A percentile compares a stretch with the other conserved stretches of the same genome.
Conservation (phyloP, 2,329 filamentous ascomycete genomes). For the Dothidotthia symphoricarpi region DNA sequence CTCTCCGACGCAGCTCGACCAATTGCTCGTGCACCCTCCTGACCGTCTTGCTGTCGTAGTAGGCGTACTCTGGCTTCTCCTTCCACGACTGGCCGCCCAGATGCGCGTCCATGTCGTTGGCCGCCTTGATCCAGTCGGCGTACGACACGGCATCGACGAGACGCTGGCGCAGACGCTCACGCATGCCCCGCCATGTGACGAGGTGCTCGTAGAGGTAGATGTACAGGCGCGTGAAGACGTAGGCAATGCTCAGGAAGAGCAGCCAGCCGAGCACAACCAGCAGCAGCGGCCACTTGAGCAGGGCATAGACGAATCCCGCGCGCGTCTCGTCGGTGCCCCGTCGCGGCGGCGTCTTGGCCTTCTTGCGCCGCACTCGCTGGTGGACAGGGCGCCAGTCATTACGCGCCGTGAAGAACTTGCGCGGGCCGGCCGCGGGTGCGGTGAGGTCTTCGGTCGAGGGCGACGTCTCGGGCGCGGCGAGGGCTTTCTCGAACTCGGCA, state of each 20-base stretch:
- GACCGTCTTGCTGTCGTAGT: conserved; percentile 88
- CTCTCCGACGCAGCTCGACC: conserved; percentile 56
- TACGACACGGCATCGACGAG: conserved; percentile 74
- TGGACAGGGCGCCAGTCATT: conserved; percentile 95
- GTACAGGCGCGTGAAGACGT: conserved; percentile 80
- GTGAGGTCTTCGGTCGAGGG: conserved; percentile 60
- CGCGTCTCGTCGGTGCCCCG: conserved; percentile 80
- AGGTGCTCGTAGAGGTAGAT: conserved; percentile 91
- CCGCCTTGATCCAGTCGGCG: conserved; percentile 76
- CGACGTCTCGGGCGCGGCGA: conserved; percentile 75
- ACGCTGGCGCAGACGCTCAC: conserved; percentile 67
- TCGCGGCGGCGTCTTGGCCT: conserved; percentile 36
- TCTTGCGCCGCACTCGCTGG: conserved; percentile 58
- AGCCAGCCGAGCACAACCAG: conserved; percentile 80
- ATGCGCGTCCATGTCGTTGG: conserved; percentile 74
- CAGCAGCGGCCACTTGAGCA: conserved; percentile 91
- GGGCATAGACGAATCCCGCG: conserved; percentile 84
- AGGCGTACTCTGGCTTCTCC: conserved; percentile 66
- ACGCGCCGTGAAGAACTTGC: conserved; percentile 76
- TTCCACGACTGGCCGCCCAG: conserved; percentile 81
- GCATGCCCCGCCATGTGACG: conserved; percentile 80
- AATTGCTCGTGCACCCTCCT: conserved; percentile 75
- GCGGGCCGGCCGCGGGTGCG: conserved; percentile 43
- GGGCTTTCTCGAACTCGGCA: conserved; percentile 73
- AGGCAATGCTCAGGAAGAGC: conserved; percentile 66